Conservation (phyloP, 345 rosid genomes). For the Mangifera indica region DNA sequence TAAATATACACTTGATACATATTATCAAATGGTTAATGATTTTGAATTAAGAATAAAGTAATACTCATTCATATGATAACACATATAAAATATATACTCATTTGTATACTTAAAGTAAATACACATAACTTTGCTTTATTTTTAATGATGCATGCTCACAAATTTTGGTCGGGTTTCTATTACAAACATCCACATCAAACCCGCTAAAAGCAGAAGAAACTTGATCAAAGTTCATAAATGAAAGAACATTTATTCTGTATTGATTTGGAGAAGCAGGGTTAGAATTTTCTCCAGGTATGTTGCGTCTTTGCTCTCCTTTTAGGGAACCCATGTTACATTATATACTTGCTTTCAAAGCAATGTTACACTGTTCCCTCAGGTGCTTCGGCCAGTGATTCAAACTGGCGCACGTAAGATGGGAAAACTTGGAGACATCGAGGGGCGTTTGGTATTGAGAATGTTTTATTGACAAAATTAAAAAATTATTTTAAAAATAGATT, state of each 20-base stretch:
- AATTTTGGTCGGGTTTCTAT: conserved; percentile 35
- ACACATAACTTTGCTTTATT: too few species aligned
- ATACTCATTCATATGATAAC: too few species aligned
- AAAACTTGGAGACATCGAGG: neutral
- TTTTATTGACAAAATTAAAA: too few species aligned
- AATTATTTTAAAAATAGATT: too few species aligned
- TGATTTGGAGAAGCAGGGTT: conserved; percentile 10
- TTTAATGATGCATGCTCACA: neutral
- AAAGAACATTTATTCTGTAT: neutral
- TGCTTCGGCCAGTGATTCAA: conserved; percentile 4
- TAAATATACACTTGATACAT: too few species aligned
- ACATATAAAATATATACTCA: too few species aligned
- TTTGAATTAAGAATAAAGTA: too few species aligned
- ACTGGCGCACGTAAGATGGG: neutral
- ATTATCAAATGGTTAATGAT: too few species aligned
- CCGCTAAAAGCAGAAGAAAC: conserved; percentile 8
- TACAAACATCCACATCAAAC: conserved; percentile 38
- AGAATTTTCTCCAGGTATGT: conserved; percentile 21
- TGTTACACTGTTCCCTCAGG: neutral
- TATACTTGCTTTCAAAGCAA: conserved; percentile 9
- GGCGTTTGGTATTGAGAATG: too few species aligned
- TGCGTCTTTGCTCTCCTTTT: conserved; percentile 35
- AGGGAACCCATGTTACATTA: conserved; percentile 29
- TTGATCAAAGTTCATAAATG: neutral
- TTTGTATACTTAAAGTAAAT: too few species aligned